Evolutionary conservation across 192 early-diverging fungal genomes (phyloP).

Genomic region (Coemansia sp.): DNA sequence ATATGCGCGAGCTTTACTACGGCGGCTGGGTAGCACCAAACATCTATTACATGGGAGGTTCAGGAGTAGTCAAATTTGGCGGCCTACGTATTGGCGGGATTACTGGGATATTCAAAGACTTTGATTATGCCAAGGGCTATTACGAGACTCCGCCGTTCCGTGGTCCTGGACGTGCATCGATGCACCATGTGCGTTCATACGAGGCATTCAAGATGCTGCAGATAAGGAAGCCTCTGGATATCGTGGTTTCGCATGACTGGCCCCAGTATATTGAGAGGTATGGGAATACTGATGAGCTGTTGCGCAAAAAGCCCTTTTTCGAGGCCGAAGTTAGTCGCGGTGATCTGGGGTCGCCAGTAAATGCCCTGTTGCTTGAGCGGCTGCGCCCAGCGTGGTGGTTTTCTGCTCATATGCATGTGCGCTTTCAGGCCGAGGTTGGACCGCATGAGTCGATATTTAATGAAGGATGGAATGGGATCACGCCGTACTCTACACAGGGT

Average conservation of each 20-base stretch:
- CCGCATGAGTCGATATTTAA: constrained; percentile 34
- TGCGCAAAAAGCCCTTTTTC: constrained; percentile 77
- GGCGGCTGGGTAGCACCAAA: constrained; percentile 95
- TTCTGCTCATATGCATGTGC: constrained; percentile 93
- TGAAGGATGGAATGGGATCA: constrained; percentile 28
- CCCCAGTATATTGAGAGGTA: constrained; percentile 81
- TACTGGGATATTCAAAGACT: constrained; percentile 85
- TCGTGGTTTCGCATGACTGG: constrained; percentile 98
- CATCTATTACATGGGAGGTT: constrained; percentile 90
- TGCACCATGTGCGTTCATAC: constrained; percentile 88
- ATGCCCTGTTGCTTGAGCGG: constrained; percentile 70
- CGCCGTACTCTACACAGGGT: constrained; percentile 12
- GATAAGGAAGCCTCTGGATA: constrained; percentile 77
- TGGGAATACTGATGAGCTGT: constrained; percentile 68
- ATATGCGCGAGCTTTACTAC: constrained; percentile 94
- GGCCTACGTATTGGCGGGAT: constrained; percentile 91
- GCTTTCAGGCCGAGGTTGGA: constrained; percentile 76
- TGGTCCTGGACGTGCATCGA: constrained; percentile 62
- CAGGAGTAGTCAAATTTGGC: constrained; percentile 85
- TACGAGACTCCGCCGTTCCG: constrained; percentile 81
- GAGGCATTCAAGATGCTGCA: constrained; percentile 78
- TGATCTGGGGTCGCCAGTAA: constrained; percentile 73
- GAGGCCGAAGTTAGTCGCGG: constrained; percentile 62
- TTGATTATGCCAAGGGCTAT: constrained; percentile 65
- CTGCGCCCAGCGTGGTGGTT: constrained; percentile 93